Evolutionary conservation across 106 monocot genomes (phyloP).

Genomic region (Agapanthus africanus): DNA sequence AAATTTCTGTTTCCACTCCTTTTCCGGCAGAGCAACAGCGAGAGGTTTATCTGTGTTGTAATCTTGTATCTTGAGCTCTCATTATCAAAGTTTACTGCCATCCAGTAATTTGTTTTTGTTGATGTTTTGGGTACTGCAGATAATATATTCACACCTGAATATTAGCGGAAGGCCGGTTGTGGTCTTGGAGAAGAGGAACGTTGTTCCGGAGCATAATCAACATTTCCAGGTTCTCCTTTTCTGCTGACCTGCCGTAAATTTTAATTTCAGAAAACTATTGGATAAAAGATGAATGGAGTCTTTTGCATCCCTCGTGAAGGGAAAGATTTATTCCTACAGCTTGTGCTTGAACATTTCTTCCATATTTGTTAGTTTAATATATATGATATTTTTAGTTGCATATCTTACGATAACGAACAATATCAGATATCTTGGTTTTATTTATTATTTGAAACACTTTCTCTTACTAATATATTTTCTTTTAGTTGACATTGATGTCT

Average conservation of each 20-base stretch:
- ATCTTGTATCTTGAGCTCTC: neutral
- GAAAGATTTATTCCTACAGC: neutral
- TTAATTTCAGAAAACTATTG: too few species aligned
- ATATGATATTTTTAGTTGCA: neutral
- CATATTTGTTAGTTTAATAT: constrained; percentile 9
- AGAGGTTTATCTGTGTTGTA: constrained; percentile 33
- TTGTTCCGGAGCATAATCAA: constrained; percentile 83
- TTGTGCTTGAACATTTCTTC: neutral
- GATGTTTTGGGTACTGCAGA: constrained; percentile 30
- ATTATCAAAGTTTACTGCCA: too few species aligned
- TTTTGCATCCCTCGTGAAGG: neutral
- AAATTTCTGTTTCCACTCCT: constrained; percentile 49
- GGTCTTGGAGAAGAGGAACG: constrained; percentile 73
- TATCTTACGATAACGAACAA: neutral
- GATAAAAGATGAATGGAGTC: too few species aligned
- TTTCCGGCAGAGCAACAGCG: constrained; percentile 62
- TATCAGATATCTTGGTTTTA: neutral
- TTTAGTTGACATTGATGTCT: neutral
- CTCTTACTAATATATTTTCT: neutral
- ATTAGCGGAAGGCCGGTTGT: constrained; percentile 84
- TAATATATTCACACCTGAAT: constrained; percentile 86
- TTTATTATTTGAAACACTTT: too few species aligned
- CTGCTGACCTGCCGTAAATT: neutral
- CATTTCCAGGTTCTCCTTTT: constrained; percentile 64
- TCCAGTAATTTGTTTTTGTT: constrained; percentile 3